Percentiles rank a stretch among this genome's conserved stretches.
Conservation (phyloP, 139 green algal genomes). For the Coccomyxa sp. region DNA sequence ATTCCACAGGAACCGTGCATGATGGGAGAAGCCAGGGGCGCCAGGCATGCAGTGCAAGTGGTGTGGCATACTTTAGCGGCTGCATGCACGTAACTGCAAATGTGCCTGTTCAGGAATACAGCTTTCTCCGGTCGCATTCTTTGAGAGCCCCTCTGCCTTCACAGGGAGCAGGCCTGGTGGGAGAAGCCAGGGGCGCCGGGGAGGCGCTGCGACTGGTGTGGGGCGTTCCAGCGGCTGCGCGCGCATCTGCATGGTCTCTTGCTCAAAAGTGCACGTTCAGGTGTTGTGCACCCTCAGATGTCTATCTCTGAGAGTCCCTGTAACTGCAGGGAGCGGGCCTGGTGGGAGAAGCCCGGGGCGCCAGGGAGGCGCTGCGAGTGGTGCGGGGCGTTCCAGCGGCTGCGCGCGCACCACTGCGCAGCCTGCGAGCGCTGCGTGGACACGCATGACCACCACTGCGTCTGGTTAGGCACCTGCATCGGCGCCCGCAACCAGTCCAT, state of each 20-base stretch:
- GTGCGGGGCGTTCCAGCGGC: not conserved
- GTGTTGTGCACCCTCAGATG: too few relatives aligned
- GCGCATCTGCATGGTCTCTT: not conserved
- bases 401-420: not conserved
- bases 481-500: not conserved
- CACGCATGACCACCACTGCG: not conserved
- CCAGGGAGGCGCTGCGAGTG: not conserved
- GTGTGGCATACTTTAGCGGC: too few relatives aligned
- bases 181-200: not conserved
- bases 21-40: too few relatives aligned
- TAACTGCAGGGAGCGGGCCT: not conserved
- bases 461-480: not conserved
- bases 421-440: conserved; percentile 1
- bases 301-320: too few relatives aligned
- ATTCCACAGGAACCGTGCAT: too few relatives aligned
- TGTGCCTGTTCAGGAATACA: too few relatives aligned
- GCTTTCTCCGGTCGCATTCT: too few relatives aligned
- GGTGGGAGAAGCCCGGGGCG: not conserved
- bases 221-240: not conserved
- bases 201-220: not conserved
- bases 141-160: not conserved
- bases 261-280: not conserved
- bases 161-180: not conserved
- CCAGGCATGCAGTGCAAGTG: too few relatives aligned
- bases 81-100: too few relatives aligned